Evolutionary conservation across 164 flowering plant genomes (phyloP).

Genomic region (Pachysandra terminalis): DNA sequence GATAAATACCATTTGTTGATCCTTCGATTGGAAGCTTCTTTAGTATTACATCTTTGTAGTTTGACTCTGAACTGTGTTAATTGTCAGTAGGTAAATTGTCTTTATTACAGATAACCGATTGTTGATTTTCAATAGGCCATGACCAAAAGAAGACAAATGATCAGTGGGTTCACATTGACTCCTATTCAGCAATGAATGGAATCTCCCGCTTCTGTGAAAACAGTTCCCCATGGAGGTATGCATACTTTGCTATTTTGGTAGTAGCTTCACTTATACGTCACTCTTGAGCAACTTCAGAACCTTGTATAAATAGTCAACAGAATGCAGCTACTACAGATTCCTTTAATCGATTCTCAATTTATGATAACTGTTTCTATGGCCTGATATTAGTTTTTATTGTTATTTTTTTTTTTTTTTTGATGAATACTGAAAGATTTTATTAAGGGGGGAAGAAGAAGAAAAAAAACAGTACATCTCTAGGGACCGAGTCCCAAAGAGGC

Average conservation of each 20-base stretch:
- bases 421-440: too few relatives aligned
- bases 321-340: background rate
- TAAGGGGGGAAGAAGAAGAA: too few relatives aligned
- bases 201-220: slow-evolving; percentile 89
- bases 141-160: slow-evolving; percentile 31
- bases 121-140: slow-evolving; percentile 32
- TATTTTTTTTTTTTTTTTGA: too few relatives aligned
- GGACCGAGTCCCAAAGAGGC: too few relatives aligned
- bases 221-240: slow-evolving; percentile 77
- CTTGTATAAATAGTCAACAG: background rate
- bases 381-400: too few relatives aligned
- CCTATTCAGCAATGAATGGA: slow-evolving; percentile 97
- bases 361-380: too few relatives aligned
- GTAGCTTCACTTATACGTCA: background rate
- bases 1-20: too few relatives aligned
- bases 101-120: background rate
- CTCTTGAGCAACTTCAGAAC: background rate
- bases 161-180: slow-evolving; percentile 78
- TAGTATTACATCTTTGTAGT: too few relatives aligned
- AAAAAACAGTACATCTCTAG: too few relatives aligned
- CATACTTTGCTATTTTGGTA: slow-evolving; percentile 2
- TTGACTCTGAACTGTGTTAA: background rate
- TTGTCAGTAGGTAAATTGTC: background rate
- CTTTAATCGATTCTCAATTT: background rate
- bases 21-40: too few relatives aligned